These are phyloP conservation scores for Uronychia setigera DNA, from an alignment of 73 alveolate genomes.

Conservation along the genomic window DNA sequence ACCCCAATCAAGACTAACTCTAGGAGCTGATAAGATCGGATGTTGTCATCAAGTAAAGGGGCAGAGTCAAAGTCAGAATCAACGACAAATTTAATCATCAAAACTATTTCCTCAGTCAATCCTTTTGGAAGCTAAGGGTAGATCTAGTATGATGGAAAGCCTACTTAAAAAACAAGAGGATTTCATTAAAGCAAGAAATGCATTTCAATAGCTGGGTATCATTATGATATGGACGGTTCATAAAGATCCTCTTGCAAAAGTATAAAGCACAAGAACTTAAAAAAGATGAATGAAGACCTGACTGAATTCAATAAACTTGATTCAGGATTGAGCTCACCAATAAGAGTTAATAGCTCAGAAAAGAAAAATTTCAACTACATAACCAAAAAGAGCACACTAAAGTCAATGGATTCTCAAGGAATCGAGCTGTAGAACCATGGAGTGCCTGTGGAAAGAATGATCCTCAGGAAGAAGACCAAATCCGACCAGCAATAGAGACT, in stretches of 20 bases:
- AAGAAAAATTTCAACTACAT: too few species aligned
- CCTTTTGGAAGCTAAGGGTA: neutral
- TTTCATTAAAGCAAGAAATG: too few species aligned
- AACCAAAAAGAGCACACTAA: too few species aligned
- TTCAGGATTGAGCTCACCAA: neutral
- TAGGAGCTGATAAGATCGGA: neutral
- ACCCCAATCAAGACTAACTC: neutral
- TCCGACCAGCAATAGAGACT: too few species aligned
- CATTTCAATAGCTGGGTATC: neutral
- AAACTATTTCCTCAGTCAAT: neutral
- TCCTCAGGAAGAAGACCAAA: too few species aligned
- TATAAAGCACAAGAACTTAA: neutral
- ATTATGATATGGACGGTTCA: neutral
- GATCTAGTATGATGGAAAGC: neutral
- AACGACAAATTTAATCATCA: neutral
- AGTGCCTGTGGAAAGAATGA: too few species aligned
- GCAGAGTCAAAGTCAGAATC: too few species aligned
- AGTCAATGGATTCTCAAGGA: too few species aligned
- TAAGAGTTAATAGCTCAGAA: too few species aligned
- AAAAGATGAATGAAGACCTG: neutral
- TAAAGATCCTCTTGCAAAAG: neutral
- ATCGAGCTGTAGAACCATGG: too few species aligned
- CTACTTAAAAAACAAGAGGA: neutral
- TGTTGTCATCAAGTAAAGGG: neutral
- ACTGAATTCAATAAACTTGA: neutral